Conservation (phyloP, 208 protist genomes). For the Blastocrithidia nonstop region DNA sequence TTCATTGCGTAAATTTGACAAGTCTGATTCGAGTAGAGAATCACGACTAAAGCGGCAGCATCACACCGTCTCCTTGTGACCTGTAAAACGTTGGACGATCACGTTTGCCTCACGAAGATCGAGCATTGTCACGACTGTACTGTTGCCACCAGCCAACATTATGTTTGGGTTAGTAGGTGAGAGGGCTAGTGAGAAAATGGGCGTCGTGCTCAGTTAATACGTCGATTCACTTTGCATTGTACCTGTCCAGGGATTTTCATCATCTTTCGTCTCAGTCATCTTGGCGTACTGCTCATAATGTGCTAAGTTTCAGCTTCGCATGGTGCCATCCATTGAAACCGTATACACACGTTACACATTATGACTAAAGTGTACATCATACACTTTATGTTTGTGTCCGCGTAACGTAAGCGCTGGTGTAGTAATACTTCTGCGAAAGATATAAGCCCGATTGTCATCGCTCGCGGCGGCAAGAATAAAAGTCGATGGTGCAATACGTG, state of each 20-base stretch:
- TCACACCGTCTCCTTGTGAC: slow-evolving; percentile 53
- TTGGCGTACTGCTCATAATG: slow-evolving; percentile 11
- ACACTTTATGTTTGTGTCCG: slow-evolving; percentile 47
- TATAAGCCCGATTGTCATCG: no score
- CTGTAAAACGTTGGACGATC: slow-evolving; percentile 21
- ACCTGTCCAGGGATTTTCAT: neutral
- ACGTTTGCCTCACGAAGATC: slow-evolving; percentile 34
- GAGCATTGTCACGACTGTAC: slow-evolving; percentile 29
- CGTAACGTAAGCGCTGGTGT: no score
- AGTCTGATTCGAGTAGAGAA: neutral
- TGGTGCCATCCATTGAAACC: slow-evolving; percentile 31
- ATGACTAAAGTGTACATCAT: slow-evolving; percentile 19
- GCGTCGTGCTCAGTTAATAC: slow-evolving; percentile 18
- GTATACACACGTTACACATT: slow-evolving; percentile 20
- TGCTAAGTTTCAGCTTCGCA: slow-evolving; percentile 61
- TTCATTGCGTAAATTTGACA: slow-evolving; percentile 9
- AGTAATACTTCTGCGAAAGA: no score
- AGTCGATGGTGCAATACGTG: no score
- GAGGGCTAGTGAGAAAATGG: slow-evolving; percentile 38
- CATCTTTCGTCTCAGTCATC: neutral
- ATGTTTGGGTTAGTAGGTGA: slow-evolving; percentile 18
- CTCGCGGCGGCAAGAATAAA: no score
- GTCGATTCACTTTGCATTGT: slow-evolving; percentile 9
- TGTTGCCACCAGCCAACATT: slow-evolving; percentile 31
- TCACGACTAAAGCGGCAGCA: slow-evolving; percentile 14